These are phyloP conservation scores for Candida incommunis DNA, from an alignment of 805 yeast genomes.

Conservation along the genomic window DNA sequence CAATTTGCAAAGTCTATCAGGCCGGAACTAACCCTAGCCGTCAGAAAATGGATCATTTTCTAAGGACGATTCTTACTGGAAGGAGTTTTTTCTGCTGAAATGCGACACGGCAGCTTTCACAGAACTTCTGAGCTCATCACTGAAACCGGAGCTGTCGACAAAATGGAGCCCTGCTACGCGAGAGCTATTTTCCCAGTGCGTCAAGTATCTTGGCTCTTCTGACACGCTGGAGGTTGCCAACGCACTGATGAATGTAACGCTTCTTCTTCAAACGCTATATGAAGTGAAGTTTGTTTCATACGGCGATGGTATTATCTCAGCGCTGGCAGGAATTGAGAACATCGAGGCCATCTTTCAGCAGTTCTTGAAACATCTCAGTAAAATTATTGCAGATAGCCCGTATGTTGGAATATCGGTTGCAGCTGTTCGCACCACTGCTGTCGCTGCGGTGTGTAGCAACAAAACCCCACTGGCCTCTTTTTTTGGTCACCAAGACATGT, in stretches of 20 bases:
- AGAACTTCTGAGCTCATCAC: conserved; percentile 8
- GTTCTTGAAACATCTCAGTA: conserved; percentile 16
- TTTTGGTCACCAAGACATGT: conserved; percentile 23
- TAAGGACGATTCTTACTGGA: conserved; percentile 12
- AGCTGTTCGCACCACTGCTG: conserved; percentile 17
- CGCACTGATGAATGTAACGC: conserved; percentile 12
- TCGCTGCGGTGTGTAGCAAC: conserved; percentile 18
- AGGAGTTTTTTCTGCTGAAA: conserved; percentile 10
- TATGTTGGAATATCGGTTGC: conserved; percentile 11
- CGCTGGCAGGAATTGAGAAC: conserved; percentile 22
- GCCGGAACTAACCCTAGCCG: conserved; percentile 13
- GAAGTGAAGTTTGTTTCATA: conserved; percentile 15
- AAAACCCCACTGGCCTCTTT: conserved; percentile 21
- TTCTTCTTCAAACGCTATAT: conserved; percentile 16
- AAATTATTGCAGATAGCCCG: conserved; percentile 11
- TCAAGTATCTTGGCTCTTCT: conserved; percentile 1
- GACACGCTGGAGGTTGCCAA: conserved; percentile 10
- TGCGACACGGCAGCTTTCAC: conserved; percentile 12
- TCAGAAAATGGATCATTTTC: conserved; percentile 7
- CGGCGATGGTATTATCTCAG: conserved; percentile 18
- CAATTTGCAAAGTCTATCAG: conserved; percentile 20
- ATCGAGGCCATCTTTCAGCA: conserved; percentile 19
- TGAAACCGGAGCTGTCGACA: conserved; percentile 6
- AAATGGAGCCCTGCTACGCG: conserved; percentile 5
- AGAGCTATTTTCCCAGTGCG: conserved; percentile 5